Evolutionary conservation across 2,329 filamentous ascomycete species (phyloP).

Genomic region (Calonectria honghensis): DNA sequence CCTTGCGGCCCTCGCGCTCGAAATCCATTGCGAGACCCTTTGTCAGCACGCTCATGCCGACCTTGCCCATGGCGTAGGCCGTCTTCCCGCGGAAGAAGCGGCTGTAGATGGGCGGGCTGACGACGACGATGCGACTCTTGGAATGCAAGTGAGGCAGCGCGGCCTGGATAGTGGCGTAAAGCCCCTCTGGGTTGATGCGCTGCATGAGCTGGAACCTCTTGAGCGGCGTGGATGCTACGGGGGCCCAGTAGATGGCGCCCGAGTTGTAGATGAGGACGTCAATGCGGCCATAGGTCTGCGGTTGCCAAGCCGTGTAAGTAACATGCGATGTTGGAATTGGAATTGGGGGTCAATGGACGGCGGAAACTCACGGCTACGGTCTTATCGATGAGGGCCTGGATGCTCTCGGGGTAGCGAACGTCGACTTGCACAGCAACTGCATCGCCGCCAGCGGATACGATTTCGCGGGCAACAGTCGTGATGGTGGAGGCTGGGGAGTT

Average conservation of each 20-base stretch:
- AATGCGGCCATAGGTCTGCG: slow-evolving; percentile 74
- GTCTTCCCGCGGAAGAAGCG: slow-evolving; percentile 91
- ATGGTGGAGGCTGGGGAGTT: slow-evolving; percentile 86
- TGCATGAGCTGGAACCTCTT: slow-evolving; percentile 89
- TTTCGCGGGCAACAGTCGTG: slow-evolving; percentile 86
- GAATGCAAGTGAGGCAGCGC: slow-evolving; percentile 78
- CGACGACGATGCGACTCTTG: slow-evolving; percentile 82
- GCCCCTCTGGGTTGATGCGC: slow-evolving; percentile 82
- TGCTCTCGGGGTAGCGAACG: slow-evolving; percentile 77
- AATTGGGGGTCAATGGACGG: neutral
- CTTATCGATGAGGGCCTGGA: slow-evolving; percentile 75
- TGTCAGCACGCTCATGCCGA: slow-evolving; percentile 87
- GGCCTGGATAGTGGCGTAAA: slow-evolving; percentile 84
- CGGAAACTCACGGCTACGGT: slow-evolving; percentile 65
- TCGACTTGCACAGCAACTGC: slow-evolving; percentile 82
- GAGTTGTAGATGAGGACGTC: slow-evolving; percentile 89
- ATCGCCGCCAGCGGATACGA: slow-evolving; percentile 76
- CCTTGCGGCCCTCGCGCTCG: slow-evolving; percentile 75
- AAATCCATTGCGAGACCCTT: slow-evolving; percentile 91
- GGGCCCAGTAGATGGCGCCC: slow-evolving; percentile 90
- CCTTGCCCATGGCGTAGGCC: slow-evolving; percentile 86
- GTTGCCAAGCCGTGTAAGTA: slow-evolving; percentile 8
- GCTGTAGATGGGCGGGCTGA: slow-evolving; percentile 89
- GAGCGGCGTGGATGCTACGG: slow-evolving; percentile 82
- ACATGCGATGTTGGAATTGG: slow-evolving; percentile 15